A percentile compares a stretch with the other conserved stretches of the same genome.
Evolutionary conservation across 352 stramenopile genomes (phyloP).

Genomic region (Thraustotheca clavata): DNA sequence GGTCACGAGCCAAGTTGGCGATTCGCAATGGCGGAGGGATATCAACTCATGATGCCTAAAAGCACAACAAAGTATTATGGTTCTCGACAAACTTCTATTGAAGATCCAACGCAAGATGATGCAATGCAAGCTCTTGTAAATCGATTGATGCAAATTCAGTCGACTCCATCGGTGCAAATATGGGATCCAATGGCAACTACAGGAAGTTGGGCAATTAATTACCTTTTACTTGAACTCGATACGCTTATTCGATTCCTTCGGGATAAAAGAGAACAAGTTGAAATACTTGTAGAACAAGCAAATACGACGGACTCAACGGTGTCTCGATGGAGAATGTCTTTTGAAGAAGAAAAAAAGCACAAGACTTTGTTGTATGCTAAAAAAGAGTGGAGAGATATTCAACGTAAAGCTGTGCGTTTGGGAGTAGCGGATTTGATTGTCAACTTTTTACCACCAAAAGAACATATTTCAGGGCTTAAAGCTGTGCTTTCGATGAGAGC

Average conservation of each 20-base stretch:
- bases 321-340: no score
- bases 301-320: no score
- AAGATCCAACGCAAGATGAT: slow-evolving; percentile 5
- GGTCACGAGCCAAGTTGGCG: no score
- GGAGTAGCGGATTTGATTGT: not conserved
- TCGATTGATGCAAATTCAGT: not conserved
- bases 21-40: no score
- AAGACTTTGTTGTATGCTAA: not conserved
- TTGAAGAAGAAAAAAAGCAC: not conserved
- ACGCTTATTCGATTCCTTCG: slow-evolving; percentile 8
- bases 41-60: no score
- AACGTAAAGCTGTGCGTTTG: not conserved
- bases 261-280: not conserved
- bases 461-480: no score
- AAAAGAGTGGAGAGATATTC: not conserved
- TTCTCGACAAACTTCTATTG: not conserved
- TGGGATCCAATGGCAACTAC: not conserved
- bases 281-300: no score
- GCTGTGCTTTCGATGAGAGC: no score
- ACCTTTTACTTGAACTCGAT: slow-evolving; percentile 10
- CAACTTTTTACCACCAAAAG: no score
- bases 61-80: no score
- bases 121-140: not conserved
- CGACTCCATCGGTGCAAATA: not conserved
- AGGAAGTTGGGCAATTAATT: slow-evolving; percentile 5